phyloP scores from a whole-genome alignment of 2,329 filamentous ascomycete genomes.

The Aspergillus eucalypticola region DNA sequence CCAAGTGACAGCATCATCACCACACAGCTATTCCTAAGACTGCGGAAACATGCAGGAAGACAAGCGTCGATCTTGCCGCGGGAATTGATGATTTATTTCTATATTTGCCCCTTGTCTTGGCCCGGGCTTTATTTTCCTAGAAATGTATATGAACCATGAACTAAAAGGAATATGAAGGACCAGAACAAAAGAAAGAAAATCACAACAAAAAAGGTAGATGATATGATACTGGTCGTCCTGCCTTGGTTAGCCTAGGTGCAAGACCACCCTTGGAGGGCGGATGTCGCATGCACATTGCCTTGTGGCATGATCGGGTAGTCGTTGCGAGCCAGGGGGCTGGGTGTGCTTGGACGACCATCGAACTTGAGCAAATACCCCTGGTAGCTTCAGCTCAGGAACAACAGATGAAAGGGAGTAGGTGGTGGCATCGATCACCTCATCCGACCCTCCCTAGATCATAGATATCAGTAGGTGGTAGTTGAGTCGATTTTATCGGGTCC shows the following conservation, averaged over 20 bases:
- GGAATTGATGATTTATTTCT: background rate
- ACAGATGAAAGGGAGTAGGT: background rate
- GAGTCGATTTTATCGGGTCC: background rate
- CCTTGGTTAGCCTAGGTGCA: constrained; percentile 1
- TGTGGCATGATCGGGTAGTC: constrained; percentile 12
- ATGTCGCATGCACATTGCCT: constrained; percentile 17
- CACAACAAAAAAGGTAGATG: constrained; percentile 13
- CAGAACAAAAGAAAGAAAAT: too few species aligned
- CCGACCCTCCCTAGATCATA: background rate
- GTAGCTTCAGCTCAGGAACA: too few species aligned
- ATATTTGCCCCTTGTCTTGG: background rate
- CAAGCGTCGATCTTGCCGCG: background rate
- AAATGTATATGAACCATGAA: constrained; percentile 18
- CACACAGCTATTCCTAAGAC: background rate
- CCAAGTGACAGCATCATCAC: background rate
- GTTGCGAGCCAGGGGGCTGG: background rate
- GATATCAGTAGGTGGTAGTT: constrained; percentile 1
- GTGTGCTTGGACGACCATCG: background rate
- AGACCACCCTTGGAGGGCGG: constrained; percentile 8
- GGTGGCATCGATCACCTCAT: background rate
- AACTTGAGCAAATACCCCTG: background rate
- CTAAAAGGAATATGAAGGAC: constrained; percentile 9
- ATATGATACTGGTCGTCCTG: constrained; percentile 4
- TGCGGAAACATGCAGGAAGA: background rate
- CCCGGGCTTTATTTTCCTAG: constrained; percentile 10